A percentile compares a stretch with the other conserved stretches of the same genome.
phyloP scores from a whole-genome alignment of 495 filamentous ascomycete species.

The Parachaetomium inaequale region DNA sequence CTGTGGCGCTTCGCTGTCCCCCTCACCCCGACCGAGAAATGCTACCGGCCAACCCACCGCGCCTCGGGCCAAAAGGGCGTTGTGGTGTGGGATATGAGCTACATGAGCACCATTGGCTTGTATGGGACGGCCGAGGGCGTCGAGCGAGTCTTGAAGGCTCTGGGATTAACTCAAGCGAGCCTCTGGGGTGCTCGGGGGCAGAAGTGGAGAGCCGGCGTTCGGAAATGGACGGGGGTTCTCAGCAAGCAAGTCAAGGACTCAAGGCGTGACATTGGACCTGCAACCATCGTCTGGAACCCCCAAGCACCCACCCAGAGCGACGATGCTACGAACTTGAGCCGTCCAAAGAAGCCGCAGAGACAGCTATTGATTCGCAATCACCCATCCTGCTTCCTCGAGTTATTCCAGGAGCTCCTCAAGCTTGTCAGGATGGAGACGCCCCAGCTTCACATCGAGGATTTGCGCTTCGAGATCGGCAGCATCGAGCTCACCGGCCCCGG shows the following conservation, averaged over 20 bases:
- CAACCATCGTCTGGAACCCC: constrained; percentile 67
- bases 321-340: constrained; percentile 14
- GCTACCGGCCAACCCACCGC: constrained; percentile 81
- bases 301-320: constrained; percentile 14
- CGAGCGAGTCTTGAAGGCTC: constrained; percentile 56
- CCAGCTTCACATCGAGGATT: constrained; percentile 73
- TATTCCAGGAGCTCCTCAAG: constrained; percentile 73
- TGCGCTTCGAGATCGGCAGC: constrained; percentile 91
- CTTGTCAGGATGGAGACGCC: constrained; percentile 69
- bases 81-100: constrained; percentile 91
- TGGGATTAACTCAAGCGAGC: constrained; percentile 58
- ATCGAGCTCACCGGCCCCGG: constrained; percentile 84
- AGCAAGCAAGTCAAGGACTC: constrained; percentile 54
- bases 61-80: constrained; percentile 58
- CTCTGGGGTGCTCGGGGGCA: constrained; percentile 59
- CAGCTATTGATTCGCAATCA: constrained; percentile 75
- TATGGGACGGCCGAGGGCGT: constrained; percentile 64
- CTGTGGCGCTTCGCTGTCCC: constrained; percentile 89
- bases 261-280: constrained; percentile 65
- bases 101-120: constrained; percentile 80
- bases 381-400: constrained; percentile 80
- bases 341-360: constrained; percentile 44
- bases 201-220: constrained; percentile 72
- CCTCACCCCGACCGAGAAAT: constrained; percentile 79
- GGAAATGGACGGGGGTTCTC: constrained; percentile 65